Percentiles rank a stretch among this genome's conserved stretches.
These are phyloP conservation scores for Zoysia japonica DNA, from an alignment of 176 grass and related monocot genomes.

Conservation along the genomic window DNA sequence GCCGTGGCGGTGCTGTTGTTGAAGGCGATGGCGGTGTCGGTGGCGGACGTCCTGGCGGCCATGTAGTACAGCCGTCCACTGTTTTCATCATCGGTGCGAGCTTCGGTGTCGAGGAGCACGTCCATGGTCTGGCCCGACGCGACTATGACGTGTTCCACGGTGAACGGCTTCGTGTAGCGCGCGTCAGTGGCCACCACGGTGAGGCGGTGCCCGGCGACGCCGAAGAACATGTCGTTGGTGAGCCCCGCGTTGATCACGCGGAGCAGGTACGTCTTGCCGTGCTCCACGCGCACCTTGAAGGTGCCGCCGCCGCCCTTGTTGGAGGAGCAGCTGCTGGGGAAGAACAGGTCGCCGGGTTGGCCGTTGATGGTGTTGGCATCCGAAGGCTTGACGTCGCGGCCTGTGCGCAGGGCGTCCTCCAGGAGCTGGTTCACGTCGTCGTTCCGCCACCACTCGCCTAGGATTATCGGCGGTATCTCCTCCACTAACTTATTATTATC, in stretches of 20 bases:
- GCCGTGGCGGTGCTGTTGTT: constrained; percentile 19
- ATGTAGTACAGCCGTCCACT: constrained; percentile 22
- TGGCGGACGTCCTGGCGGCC: background rate
- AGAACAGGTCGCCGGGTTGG: constrained; percentile 25
- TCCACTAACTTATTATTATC: background rate
- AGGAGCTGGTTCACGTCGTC: constrained; percentile 26
- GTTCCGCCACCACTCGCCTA: constrained; percentile 45
- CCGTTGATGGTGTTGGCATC: constrained; percentile 56
- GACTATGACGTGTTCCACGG: constrained; percentile 27
- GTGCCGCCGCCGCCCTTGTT: constrained; percentile 8
- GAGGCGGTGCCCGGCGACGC: constrained; percentile 50
- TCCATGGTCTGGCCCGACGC: constrained; percentile 42
- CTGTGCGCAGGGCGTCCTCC: constrained; percentile 31
- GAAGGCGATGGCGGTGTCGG: background rate
- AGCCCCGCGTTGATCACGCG: constrained; percentile 58
- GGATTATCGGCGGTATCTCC: constrained; percentile 21
- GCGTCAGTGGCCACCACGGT: constrained; percentile 55
- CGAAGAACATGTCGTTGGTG: constrained; percentile 56
- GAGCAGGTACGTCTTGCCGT: constrained; percentile 59
- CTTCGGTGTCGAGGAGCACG: constrained; percentile 30
- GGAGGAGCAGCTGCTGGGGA: background rate
- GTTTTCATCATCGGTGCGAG: background rate
- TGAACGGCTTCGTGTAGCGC: constrained; percentile 42
- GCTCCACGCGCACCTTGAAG: constrained; percentile 39
- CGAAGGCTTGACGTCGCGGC: constrained; percentile 35